Conservation (phyloP, 2,329 filamentous ascomycete species). For the Leptographium flavum region DNA sequence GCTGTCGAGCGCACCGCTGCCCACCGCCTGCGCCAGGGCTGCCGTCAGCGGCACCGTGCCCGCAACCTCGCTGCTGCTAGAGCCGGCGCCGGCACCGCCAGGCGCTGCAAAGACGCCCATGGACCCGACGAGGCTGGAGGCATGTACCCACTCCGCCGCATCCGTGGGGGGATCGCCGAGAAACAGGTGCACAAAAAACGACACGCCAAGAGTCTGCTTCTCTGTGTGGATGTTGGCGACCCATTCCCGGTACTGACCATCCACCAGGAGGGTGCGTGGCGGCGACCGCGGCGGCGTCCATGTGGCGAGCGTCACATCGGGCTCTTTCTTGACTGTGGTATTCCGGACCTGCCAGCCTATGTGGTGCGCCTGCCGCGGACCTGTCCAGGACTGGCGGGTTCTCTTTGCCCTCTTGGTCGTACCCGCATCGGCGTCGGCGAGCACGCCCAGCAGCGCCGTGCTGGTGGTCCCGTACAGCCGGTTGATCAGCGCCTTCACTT, state of each 20-base stretch:
- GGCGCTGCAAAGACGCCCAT: slow-evolving; percentile 38
- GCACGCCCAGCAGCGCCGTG: slow-evolving; percentile 18
- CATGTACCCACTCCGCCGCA: slow-evolving; percentile 32
- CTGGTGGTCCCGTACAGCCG: slow-evolving; percentile 40
- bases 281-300: neutral
- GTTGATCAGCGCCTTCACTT: slow-evolving; percentile 42
- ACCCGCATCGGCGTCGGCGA: neutral
- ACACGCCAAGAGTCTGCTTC: slow-evolving; percentile 44
- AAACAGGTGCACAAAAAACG: slow-evolving; percentile 56
- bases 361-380: neutral
- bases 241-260: slow-evolving; percentile 46
- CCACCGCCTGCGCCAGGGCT: slow-evolving; percentile 28
- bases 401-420: neutral
- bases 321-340: neutral
- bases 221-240: slow-evolving; percentile 49
- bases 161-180: slow-evolving; percentile 37
- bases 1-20: slow-evolving; percentile 20
- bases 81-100: slow-evolving; percentile 9
- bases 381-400: neutral
- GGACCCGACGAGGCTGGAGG: slow-evolving; percentile 44
- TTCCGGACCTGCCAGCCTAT: neutral
- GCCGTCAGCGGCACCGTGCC: slow-evolving; percentile 38
- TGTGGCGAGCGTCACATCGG: neutral
- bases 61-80: slow-evolving; percentile 24
- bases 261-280: slow-evolving; percentile 18